Evolutionary conservation across 2,329 filamentous ascomycete genomes (phyloP), one percentile per base, ranked within the genome.

Genomic region (Rhinocladiella similis): DNA sequence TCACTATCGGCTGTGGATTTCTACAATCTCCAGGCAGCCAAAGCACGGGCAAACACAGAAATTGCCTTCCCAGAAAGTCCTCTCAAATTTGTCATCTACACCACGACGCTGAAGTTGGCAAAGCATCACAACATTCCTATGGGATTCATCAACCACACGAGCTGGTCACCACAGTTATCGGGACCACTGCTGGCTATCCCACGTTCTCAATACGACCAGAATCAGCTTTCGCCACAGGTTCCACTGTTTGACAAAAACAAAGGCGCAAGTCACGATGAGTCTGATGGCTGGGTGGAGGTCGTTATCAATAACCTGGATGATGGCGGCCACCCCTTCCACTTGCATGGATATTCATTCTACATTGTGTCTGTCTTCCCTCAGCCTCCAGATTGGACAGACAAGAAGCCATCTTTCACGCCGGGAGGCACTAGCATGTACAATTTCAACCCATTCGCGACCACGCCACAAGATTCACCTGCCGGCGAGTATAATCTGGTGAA

Each of bases 341-440:
- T 82, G 12, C 79, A 81, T 67, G 79, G 79, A 3, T 77, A 81
- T 64, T 74, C 80, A 53, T 81, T 81, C 67, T 77, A 72, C 62
- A 66, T 80, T 12, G 62, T 81, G 7, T 67, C 71, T 1, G 35
- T 54, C n/a, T 54, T 54, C 27, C 47, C 47, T 22, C 20, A 20
- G 45, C 50, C 48, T n/a, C 18, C n/a, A 7, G 18, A 53, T 7
- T 57, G 71, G 41, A 64, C 61, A n/a, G 66, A 69, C 20, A 29
- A 38, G 12, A 50, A 50, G 33, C 9, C 47, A 14, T 29, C 47
- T 13, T 50, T 50, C 16, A 50, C 33, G 14, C 47, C 47, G 14
- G 47, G 47, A 22, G 47, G 47, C 13, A 18, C 47, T 12, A 41
- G 47, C 29, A 9, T 50, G 35, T 50, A 50, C 33, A 50, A 39